Evolutionary conservation across 805 yeast genomes (phyloP).

Genomic region (Metschnikowia peoriensis): DNA sequence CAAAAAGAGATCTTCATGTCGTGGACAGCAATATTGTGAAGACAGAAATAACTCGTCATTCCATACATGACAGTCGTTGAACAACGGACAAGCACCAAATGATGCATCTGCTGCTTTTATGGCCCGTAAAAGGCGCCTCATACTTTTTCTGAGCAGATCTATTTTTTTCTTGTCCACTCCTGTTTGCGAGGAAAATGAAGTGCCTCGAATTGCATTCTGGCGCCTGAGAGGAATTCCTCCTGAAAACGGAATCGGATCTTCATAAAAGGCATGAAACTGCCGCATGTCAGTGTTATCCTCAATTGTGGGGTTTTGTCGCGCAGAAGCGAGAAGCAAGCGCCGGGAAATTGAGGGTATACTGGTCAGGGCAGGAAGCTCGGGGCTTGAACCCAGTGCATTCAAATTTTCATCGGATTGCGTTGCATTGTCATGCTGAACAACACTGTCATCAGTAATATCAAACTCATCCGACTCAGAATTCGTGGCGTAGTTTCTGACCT

Average conservation of each 20-base stretch:
- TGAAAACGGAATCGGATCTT: not conserved
- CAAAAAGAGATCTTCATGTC: not conserved
- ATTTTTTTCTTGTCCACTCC: not conserved
- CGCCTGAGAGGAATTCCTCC: constrained; percentile 28
- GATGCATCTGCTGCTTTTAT: constrained; percentile 3
- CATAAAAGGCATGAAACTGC: not conserved
- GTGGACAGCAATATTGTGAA: not conserved
- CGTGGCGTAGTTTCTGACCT: not conserved
- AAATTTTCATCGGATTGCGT: not conserved
- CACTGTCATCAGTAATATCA: not conserved
- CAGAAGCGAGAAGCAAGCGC: constrained; percentile 26
- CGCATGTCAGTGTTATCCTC: constrained; percentile 11
- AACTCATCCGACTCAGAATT: not conserved
- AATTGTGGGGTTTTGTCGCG: constrained; percentile 25
- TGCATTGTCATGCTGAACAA: not conserved
- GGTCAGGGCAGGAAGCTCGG: not conserved
- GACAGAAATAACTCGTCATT: not conserved
- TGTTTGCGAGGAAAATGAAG: not conserved
- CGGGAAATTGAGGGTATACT: not conserved
- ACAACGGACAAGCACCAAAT: constrained; percentile 13
- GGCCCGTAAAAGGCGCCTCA: constrained; percentile 6
- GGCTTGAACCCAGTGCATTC: not conserved
- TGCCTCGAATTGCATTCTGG: constrained; percentile 32
- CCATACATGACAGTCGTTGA: constrained; percentile 5
- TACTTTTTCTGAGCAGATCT: constrained; percentile 2